Conservation (phyloP, 2,329 filamentous ascomycete genomes). For the Alternaria postmessia region DNA sequence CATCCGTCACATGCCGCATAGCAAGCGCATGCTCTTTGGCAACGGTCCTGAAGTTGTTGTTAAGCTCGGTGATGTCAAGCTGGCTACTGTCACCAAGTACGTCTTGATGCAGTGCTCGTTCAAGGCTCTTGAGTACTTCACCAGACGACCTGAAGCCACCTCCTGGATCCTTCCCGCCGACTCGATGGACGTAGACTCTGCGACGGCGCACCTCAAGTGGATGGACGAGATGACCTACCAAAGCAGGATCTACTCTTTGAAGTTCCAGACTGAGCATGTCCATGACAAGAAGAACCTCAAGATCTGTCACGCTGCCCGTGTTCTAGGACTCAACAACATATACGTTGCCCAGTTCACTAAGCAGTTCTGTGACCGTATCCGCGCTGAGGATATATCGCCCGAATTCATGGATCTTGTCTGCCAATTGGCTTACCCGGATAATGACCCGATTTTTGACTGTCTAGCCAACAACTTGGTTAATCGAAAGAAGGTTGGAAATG, state of each 20-base stretch:
- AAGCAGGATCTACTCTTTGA: slow-evolving; percentile 34
- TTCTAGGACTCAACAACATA: slow-evolving; percentile 37
- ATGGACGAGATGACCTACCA: slow-evolving; percentile 36
- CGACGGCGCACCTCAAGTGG: slow-evolving; percentile 31
- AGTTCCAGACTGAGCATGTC: slow-evolving; percentile 21
- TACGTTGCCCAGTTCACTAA: slow-evolving; percentile 45
- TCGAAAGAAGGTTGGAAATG: background rate
- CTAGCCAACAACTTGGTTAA: slow-evolving; percentile 36
- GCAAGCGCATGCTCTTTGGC: slow-evolving; percentile 29
- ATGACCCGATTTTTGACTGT: slow-evolving; percentile 42
- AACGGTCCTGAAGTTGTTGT: slow-evolving; percentile 33
- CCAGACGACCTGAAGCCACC: slow-evolving; percentile 17
- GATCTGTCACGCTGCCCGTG: slow-evolving; percentile 35
- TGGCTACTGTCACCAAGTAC: slow-evolving; percentile 31
- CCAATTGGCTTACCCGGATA: slow-evolving; percentile 20
- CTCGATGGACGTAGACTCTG: slow-evolving; percentile 28
- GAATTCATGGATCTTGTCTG: slow-evolving; percentile 33
- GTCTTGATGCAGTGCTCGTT: slow-evolving; percentile 40
- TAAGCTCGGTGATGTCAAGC: slow-evolving; percentile 23
- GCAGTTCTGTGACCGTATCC: slow-evolving; percentile 38
- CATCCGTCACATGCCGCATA: slow-evolving; percentile 34
- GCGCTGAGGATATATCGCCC: slow-evolving; percentile 18
- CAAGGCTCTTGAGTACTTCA: slow-evolving; percentile 34
- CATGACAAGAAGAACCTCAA: slow-evolving; percentile 33
- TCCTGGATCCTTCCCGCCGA: slow-evolving; percentile 23